Percentiles rank a stretch among this genome's conserved stretches.
These are phyloP conservation scores for Barnettozyma siamensis DNA, from an alignment of 805 yeast genomes.

Conservation along the genomic window DNA sequence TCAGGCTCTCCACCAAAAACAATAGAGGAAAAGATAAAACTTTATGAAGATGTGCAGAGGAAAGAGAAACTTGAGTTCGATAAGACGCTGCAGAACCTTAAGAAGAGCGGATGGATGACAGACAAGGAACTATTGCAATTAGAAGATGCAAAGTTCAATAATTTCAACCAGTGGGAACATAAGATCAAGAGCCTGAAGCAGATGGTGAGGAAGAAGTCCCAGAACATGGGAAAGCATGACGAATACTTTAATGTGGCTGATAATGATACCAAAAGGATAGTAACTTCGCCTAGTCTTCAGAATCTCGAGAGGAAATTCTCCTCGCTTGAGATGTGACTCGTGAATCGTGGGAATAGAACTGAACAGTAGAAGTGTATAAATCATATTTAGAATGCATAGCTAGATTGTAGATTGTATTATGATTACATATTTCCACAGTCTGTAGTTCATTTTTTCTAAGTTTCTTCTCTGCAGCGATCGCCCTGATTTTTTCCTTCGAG, in stretches of 20 bases:
- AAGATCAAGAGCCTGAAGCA: conserved; percentile 15
- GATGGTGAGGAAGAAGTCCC: neutral
- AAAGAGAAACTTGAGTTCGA: conserved; percentile 17
- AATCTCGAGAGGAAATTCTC: conserved; percentile 10
- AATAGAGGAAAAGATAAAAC: conserved; percentile 14
- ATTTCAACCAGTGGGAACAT: conserved; percentile 21
- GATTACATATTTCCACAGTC: too few species aligned
- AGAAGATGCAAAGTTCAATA: conserved; percentile 16
- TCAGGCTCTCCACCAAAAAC: conserved; percentile 11
- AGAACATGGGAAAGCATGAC: neutral
- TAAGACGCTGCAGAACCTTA: conserved; percentile 13
- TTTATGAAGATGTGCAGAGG: conserved; percentile 17
- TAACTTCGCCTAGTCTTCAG: conserved; percentile 9
- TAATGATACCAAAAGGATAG: neutral
- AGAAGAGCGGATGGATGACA: conserved; percentile 24
- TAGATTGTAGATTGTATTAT: too few species aligned
- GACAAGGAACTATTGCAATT: conserved; percentile 14
- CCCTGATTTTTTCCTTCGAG: too few species aligned
- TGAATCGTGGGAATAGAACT: too few species aligned
- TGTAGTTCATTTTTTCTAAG: too few species aligned
- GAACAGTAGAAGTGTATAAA: too few species aligned
- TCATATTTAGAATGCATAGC: too few species aligned
- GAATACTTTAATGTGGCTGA: neutral
- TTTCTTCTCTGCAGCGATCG: too few species aligned
- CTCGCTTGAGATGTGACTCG: conserved; percentile 2